Conservation (phyloP, 2,329 filamentous ascomycete species). For the Diaporthe sp. region DNA sequence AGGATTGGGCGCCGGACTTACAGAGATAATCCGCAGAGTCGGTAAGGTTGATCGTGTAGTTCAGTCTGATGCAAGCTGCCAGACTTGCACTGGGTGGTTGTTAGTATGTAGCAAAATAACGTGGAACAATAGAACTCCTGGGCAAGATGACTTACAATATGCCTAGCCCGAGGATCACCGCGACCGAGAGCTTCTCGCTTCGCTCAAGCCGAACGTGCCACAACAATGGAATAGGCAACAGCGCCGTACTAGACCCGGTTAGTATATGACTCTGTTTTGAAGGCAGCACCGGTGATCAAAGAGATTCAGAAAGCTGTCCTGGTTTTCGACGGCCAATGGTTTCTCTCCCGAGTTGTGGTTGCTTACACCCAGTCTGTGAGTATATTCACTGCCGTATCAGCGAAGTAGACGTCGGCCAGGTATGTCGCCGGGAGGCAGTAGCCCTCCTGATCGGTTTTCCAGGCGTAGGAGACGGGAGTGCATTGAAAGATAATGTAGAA, state of each 20-base stretch:
- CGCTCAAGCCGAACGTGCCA: constrained; percentile 38
- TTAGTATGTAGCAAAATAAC: neutral
- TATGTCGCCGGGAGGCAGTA: constrained; percentile 31
- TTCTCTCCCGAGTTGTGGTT: neutral
- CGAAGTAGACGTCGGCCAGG: constrained; percentile 36
- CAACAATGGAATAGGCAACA: constrained; percentile 34
- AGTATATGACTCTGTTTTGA: neutral
- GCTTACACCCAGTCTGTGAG: constrained; percentile 34
- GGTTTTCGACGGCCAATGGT: neutral
- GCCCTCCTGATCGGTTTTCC: constrained; percentile 35
- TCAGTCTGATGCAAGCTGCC: constrained; percentile 37
- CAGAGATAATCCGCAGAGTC: constrained; percentile 33
- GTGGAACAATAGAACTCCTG: no score
- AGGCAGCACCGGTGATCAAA: neutral
- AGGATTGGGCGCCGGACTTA: neutral
- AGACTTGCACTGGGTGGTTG: constrained; percentile 33
- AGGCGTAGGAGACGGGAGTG: constrained; percentile 35
- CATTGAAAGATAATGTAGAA: constrained; percentile 39
- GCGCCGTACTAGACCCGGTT: neutral
- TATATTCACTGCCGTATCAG: constrained; percentile 36
- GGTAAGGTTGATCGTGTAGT: constrained; percentile 37
- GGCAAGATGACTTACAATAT: constrained; percentile 35
- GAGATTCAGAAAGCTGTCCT: neutral
- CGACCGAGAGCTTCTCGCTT: constrained; percentile 37
- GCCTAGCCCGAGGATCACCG: constrained; percentile 36